phyloP scores from a whole-genome alignment of 768 basidiomycete genomes.

The Panaeolus papilionaceus region DNA sequence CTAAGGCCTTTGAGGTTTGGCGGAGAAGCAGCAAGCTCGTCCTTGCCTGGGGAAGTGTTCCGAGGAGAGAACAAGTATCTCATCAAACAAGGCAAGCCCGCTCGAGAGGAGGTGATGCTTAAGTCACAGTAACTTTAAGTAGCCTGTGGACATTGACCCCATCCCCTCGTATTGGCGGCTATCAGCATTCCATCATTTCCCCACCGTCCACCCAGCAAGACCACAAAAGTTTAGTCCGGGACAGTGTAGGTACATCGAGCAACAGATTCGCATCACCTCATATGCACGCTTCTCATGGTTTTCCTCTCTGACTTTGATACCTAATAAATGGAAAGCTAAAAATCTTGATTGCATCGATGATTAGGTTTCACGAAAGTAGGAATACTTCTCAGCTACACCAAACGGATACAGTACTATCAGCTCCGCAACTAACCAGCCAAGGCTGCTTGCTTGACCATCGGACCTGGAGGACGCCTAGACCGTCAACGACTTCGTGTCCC shows the following conservation, averaged over 20 bases:
- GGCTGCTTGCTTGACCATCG: slow-evolving; percentile 90
- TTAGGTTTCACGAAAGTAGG: slow-evolving; percentile 6
- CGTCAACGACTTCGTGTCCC: slow-evolving; percentile 87
- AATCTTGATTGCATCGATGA: slow-evolving; percentile 4
- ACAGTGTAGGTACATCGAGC: background rate
- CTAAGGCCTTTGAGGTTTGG: slow-evolving; percentile 1
- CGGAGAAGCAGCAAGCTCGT: background rate
- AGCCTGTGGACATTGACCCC: background rate
- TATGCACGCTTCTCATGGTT: background rate
- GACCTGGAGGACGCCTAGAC: slow-evolving; percentile 89
- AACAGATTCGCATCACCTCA: background rate
- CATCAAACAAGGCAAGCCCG: background rate
- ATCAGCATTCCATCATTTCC: background rate
- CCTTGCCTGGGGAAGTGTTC: slow-evolving; percentile 3
- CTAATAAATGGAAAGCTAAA: background rate
- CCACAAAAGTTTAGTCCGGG: background rate
- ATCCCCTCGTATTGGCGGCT: background rate
- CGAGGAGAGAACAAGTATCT: slow-evolving; percentile 4
- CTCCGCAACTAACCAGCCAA: slow-evolving; percentile 92
- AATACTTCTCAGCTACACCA: slow-evolving; percentile 75
- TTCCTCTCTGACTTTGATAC: background rate
- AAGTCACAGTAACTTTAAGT: background rate
- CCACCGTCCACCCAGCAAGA: background rate
- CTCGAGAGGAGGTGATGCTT: background rate
- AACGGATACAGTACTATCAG: slow-evolving; percentile 86